Percentiles rank a stretch among this genome's conserved stretches.
Evolutionary conservation across 306 rosid species (phyloP).

Genomic region (Canavalia ensiformis): DNA sequence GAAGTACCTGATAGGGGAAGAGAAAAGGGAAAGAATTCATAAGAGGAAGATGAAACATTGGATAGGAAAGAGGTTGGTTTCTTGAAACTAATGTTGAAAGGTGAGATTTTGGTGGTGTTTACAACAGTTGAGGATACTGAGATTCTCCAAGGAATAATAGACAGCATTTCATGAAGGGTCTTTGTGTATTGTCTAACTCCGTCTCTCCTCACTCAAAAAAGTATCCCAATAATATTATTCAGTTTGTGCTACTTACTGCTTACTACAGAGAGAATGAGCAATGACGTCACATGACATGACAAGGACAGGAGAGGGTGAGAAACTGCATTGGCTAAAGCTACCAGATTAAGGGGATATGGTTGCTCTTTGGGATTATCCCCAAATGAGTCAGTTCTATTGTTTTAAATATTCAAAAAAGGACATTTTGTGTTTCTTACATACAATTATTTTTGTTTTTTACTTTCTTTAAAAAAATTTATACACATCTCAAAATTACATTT

Average conservation of each 20-base stretch:
- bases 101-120: constrained; percentile 48
- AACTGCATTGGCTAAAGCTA: neutral
- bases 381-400: too few relatives aligned
- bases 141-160: constrained; percentile 61
- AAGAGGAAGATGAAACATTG: constrained; percentile 53
- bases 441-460: too few relatives aligned
- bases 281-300: neutral
- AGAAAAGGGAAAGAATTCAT: constrained; percentile 53
- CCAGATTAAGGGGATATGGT: too few relatives aligned
- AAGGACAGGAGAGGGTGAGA: neutral
- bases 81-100: constrained; percentile 49
- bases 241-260: neutral
- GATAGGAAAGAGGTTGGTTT: constrained; percentile 54
- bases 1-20: constrained; percentile 67
- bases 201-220: constrained; percentile 27
- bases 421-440: too few relatives aligned
- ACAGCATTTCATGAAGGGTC: constrained; percentile 67
- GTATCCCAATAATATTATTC: neutral
- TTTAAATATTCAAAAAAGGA: too few relatives aligned
- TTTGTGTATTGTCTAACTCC: constrained; percentile 7
- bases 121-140: constrained; percentile 60
- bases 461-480: too few relatives aligned
- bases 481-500: too few relatives aligned
- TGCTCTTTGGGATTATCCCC: too few relatives aligned
- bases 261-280: neutral